Base-by-base conservation (phyloP, 2,329 filamentous ascomycete species). In the Pyrenophora teres region DNA sequence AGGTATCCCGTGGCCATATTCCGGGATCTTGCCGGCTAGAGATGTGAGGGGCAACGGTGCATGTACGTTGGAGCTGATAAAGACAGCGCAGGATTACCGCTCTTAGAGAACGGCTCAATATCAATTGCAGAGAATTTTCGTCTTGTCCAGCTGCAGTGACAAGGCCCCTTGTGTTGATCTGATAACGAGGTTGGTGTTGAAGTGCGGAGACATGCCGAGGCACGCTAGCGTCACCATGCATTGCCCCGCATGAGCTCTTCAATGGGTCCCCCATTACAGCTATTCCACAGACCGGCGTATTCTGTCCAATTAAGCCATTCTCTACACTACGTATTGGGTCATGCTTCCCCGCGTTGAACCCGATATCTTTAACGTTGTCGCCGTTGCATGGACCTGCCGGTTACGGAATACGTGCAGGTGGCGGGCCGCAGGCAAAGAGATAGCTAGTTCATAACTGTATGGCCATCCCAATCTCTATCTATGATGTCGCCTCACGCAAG, bases 181-280 rank as follows among this genome's bases (percentile, higher is more conserved):
- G 39, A 56, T 53, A 45, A 45, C 27, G n/a, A 4, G 16, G 31
- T 35, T 38, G 42, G 35, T 46, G 42, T 45, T 50, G 36, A 39
- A 19, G 42, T 19, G 50, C 43, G 54, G 50, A 47, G 54, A 16
- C 31, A 43, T 36, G 8, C 53, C 49, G 16, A 4, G 16, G 33
- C 18, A 18, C 27, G 37, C 15, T 8, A 21, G n/a, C 35, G 31
- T 39, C 40, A 40, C 32, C 25, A 18, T 9, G 40, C 43, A 19
- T 45, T 16, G 25, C 43, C 49, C 40, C 45, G 40, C 49, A 23
- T 31, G 19, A 30, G 27, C 50, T 31, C 25, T 25, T 33, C 27
- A 15, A 32, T 15, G 21, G 7, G 36, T 5, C 37, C 6, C 32
- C 19, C 21, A 23, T 42, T 42, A 21, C 19, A 42, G 21, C 32